Base-by-base conservation (phyloP, 208 protist genomes). In the Vickermania ingenoplastis region DNA sequence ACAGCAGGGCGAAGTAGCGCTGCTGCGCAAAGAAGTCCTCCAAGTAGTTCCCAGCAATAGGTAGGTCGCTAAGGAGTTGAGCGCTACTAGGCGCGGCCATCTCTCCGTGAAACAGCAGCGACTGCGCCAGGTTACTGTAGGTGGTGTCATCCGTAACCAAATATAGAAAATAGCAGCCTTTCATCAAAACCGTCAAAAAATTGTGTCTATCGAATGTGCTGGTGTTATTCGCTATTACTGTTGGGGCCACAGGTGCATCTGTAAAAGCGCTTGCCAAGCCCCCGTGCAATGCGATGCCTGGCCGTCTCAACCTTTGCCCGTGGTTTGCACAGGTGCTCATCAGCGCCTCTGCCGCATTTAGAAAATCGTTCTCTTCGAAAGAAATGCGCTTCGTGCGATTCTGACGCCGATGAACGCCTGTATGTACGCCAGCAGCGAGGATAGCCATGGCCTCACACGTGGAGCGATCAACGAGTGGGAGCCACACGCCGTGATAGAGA, bases 1-100 rank as follows among this genome's bases (percentile, higher is more conserved):
- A 59, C 11, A 69, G 57, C 1, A 57, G 29, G 2, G 53, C 41
- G 17, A 59, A 41, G 25, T 58, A 59, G 17, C 64, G 55, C 1
- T 63, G 22, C 51, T 63, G 49, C 28, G 30, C 54, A 11, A 30
- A 29, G 13, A 21, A 7, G 36, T 27, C 29, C 1, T 45, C 36
- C 7, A 45, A n/a, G 36, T 45, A 45, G 17, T 45, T 17, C 7
- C 7, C 7, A 45, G 36, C 7, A 45, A 45, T 7, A n/a, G 36
- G 7, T 7, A n/a, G 11, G 7, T 17, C 36, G 17, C 36, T 7
- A 17, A 7, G 36, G 36, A 45, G 36, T 45, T 45, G 11, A n/a
- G 17, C 7, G 11, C 11, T n/a, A 7, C 17, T 7, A 45, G 36
- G 36, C 11, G 17, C 36, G 7, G 7, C 36, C 11, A 45, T 17